Percentiles rank a stretch among this genome's conserved stretches.
Evolutionary conservation across 2,329 filamentous ascomycete genomes (phyloP).

Genomic region (Grosmannia serpens): DNA sequence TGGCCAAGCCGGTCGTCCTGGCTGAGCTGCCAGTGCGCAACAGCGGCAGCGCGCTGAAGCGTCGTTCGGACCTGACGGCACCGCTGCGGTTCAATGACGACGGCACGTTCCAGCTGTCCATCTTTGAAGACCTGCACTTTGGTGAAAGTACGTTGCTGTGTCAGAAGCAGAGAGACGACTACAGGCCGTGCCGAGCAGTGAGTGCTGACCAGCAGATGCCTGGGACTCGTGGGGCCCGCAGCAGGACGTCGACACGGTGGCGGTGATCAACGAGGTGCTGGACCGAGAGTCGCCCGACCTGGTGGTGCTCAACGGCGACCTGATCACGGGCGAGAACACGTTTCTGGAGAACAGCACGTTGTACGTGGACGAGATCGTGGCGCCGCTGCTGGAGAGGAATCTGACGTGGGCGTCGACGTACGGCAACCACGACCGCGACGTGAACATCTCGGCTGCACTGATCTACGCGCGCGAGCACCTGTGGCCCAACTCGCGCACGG

Average conservation of each 20-base stretch:
- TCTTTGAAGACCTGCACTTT: constrained; percentile 62
- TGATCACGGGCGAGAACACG: constrained; percentile 49
- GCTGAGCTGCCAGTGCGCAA: too few species aligned
- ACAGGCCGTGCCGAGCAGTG: too few species aligned
- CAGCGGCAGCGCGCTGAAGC: neutral
- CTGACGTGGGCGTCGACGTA: constrained; percentile 46
- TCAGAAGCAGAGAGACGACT: too few species aligned
- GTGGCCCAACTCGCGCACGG: constrained; percentile 15
- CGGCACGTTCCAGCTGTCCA: constrained; percentile 39
- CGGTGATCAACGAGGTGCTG: constrained; percentile 24
- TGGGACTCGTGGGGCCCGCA: constrained; percentile 25
- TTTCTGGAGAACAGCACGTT: constrained; percentile 31
- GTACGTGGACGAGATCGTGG: constrained; percentile 37
- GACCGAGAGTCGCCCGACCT: constrained; percentile 27
- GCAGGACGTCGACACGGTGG: constrained; percentile 23
- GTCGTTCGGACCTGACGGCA: constrained; percentile 12
- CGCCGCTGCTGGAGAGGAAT: constrained; percentile 31
- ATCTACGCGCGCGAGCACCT: constrained; percentile 17
- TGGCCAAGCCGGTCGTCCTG: neutral
- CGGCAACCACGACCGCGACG: constrained; percentile 47
- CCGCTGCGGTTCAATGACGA: constrained; percentile 25
- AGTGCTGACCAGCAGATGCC: constrained; percentile 23
- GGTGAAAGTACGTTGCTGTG: constrained; percentile 44
- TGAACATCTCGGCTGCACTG: constrained; percentile 29
- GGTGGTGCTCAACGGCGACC: constrained; percentile 50